Evolutionary conservation across 768 basidiomycete species (phyloP).

Genomic region (Suillus bovinus): DNA sequence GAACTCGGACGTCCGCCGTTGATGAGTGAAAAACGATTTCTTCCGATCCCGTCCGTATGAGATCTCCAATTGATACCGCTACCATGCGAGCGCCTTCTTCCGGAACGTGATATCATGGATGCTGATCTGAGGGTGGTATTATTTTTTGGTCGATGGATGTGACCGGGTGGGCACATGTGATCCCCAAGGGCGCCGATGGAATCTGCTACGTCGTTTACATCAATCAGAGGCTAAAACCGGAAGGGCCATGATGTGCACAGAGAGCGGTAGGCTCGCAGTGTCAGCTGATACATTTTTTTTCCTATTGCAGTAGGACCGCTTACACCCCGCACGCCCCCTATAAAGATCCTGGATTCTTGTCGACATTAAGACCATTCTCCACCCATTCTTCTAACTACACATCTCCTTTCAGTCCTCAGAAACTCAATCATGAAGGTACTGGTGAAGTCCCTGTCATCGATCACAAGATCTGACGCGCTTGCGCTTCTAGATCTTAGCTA

Average conservation of each 20-base stretch:
- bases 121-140: background rate
- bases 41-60: background rate
- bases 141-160: background rate
- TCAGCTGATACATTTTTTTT: constrained; percentile 20
- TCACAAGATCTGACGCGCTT: constrained; percentile 6
- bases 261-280: constrained; percentile 1
- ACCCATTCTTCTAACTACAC: constrained; percentile 17
- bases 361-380: background rate
- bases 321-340: constrained; percentile 12
- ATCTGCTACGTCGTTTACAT: too few relatives aligned
- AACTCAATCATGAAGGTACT: constrained; percentile 45
- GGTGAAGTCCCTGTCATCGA: background rate
- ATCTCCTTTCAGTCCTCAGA: background rate
- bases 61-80: background rate
- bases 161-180: constrained; percentile 16
- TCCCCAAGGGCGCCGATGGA: constrained; percentile 1
- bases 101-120: background rate
- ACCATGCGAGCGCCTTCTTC: background rate
- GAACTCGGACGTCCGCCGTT: background rate
- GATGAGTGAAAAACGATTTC: background rate
- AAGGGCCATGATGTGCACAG: background rate
- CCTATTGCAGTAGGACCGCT: constrained; percentile 9
- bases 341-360: constrained; percentile 18
- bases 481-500: constrained; percentile 59
- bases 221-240: constrained; percentile 13